Evolutionary conservation across 495 filamentous ascomycete genomes (phyloP).

Genomic region (Amphirosellinia nigrospora): DNA sequence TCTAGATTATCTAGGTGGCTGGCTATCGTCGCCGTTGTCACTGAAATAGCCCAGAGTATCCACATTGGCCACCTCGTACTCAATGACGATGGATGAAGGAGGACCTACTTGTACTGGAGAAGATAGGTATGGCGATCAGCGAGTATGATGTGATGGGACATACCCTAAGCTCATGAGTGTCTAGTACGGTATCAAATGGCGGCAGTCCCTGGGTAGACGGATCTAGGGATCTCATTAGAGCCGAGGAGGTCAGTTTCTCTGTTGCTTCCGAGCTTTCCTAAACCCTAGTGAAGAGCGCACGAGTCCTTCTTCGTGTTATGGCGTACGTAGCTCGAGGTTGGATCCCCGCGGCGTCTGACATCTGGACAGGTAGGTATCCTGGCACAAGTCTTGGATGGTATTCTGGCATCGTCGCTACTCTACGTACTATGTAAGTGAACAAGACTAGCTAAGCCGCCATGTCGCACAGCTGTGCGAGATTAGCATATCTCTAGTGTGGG

Average conservation of each 20-base stretch:
- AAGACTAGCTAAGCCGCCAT: constrained; percentile 11
- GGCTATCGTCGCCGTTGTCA: constrained; percentile 3
- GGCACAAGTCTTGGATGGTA: neutral
- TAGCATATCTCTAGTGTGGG: constrained; percentile 21
- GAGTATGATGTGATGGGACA: constrained; percentile 18
- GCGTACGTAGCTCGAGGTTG: neutral
- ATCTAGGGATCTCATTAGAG: constrained; percentile 5
- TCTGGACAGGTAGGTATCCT: neutral
- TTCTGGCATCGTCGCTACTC: neutral
- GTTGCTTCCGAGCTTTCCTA: constrained; percentile 11
- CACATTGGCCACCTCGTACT: constrained; percentile 13
- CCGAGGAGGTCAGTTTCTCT: neutral
- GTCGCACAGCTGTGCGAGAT: constrained; percentile 23
- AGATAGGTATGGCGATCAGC: constrained; percentile 15
- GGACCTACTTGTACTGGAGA: constrained; percentile 11
- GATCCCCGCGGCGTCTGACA: neutral
- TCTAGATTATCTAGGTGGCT: neutral
- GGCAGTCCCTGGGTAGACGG: neutral
- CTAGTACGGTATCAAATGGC: neutral
- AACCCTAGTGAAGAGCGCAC: neutral
- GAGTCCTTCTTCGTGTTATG: constrained; percentile 3
- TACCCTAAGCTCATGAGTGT: neutral
- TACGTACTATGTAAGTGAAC: neutral
- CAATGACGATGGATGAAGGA: constrained; percentile 3
- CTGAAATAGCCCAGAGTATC: neutral